Base-by-base conservation (phyloP, 306 rosid genomes). In the Ochetophila trinervis region DNA sequence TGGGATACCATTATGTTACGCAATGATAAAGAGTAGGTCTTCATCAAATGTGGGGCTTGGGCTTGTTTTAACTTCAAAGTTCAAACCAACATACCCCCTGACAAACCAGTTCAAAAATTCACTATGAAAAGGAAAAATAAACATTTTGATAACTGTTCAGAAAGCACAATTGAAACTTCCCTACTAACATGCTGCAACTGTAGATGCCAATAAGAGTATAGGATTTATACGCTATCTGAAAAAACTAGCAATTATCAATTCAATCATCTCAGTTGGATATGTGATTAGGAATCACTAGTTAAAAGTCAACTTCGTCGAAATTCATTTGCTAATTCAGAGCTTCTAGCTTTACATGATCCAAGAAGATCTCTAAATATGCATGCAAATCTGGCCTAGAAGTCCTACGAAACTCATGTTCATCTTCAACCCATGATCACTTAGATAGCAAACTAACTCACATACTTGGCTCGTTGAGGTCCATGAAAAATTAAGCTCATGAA, bases 61-160 rank as follows among this genome's bases (percentile, higher is more conserved):
- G 65, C 97, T 93, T 90, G 98, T 79, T 89, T 87, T 84, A 93
- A 91, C 91, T 93, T 82, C 89, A 78, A 86, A 93, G 82, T 89
- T 91, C 96, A 83, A 93, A 86, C 96, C 95, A 93, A 93, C 84
- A 90, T 78, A 82, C 88, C 96, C 96, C 99, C 99, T 90, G 95
- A 94, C 91, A 94, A 92, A 82, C 97, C 96, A 90, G 85, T 90
- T 81, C 87, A 90, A 73, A 77, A 76, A 79, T 66, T 75, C 86
- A 86, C 82, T 58, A 78, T 76, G 50, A 30, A 64, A 56, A 79
- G 50, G 66, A 62, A 72, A 27, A 58, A 77, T 11, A 58, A 36
- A 66, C 53, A 57, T 49, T 81, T 65, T 58, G 55, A 75, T 14
- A 47, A 72, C 49, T 56, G 67, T 56, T 53, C 44, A 70, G 49